Base-by-base conservation (phyloP, 2,329 filamentous ascomycete genomes). In the Cryphonectria japonica region DNA sequence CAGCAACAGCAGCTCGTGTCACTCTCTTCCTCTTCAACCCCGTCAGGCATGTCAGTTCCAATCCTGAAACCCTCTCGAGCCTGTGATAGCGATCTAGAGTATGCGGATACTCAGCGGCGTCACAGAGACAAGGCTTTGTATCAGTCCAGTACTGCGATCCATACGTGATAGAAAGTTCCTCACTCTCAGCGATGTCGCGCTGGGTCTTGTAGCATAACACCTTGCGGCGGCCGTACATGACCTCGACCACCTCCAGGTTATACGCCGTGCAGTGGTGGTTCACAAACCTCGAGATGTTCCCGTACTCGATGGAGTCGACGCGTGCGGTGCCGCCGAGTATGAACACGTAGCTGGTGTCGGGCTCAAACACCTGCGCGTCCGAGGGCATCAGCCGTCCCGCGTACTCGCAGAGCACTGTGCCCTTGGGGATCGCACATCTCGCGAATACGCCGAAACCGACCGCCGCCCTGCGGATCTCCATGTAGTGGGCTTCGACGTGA, bases 381-480 rank as follows among this genome's bases (percentile, higher is more conserved):
- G 37, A 14, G 4, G 70, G 70, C 19, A 32, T 9, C 8, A 71
- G 62, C 37, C 62, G 67, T 5, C 70, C 70, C 1, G 60, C 4
- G 43, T 71, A 66, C 62, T 71, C 70, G 37, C 70, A 60, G 2
- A 71, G 64, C 3, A 62, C 0, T 16, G 67, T 69, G 2, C 29
- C 63, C 19, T 6, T 6, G 7, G 32, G 62, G 32, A 69, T 69
- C 4, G 13, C 19, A 8, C 37, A 46, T 57, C 11, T 29, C 16
- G 70, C 70, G 14, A 69, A 71, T 6, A 69, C 41, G 26, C 67
- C 70, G 19, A 62, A 66, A 37, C 67, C 70, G n/a, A 66, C 11
- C 29, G 16, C 16, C 0, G 52, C 67, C 43, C 61, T 16, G 62
- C 62, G 43, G 34, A 69, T 66, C 19, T 54, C 41, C 29, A 69